A percentile compares a stretch with the other conserved stretches of the same genome.
These are phyloP conservation scores for Teratosphaeria viscida DNA, from an alignment of 2,329 filamentous ascomycete genomes.

Conservation along the genomic window DNA sequence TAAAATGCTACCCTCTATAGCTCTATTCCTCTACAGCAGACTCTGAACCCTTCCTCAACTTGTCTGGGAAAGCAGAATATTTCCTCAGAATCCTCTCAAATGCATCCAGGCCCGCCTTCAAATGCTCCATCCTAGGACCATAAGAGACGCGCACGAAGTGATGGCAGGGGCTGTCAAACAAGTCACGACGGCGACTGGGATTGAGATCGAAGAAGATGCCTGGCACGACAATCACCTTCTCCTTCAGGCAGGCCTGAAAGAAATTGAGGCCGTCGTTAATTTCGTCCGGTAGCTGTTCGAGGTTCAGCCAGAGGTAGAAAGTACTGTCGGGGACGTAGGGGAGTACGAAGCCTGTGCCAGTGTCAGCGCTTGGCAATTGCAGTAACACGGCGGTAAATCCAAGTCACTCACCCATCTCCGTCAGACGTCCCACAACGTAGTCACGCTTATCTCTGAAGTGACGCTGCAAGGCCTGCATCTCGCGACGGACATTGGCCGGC, in stretches of 20 bases:
- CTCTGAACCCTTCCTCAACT: not conserved
- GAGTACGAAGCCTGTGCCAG: constrained; percentile 51
- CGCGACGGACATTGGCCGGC: constrained; percentile 63
- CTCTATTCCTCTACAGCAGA: not conserved
- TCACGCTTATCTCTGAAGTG: constrained; percentile 94
- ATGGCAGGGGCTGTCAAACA: constrained; percentile 92
- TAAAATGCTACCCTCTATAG: not conserved
- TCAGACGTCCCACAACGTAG: constrained; percentile 70
- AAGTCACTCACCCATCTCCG: constrained; percentile 55
- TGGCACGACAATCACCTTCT: constrained; percentile 93
- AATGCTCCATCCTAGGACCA: constrained; percentile 67
- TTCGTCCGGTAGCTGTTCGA: constrained; percentile 56
- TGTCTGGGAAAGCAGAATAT: constrained; percentile 29
- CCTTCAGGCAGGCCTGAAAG: constrained; percentile 84
- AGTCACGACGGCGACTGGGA: constrained; percentile 73
- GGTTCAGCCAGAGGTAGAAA: constrained; percentile 78
- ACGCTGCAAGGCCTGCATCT: constrained; percentile 80
- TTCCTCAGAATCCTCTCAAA: constrained; percentile 74
- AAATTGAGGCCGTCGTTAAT: constrained; percentile 94
- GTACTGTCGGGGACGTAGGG: constrained; percentile 74
- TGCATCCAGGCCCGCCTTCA: constrained; percentile 70
- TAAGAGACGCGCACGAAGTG: constrained; percentile 79
- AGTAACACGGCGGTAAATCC: not conserved
- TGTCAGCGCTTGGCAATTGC: not conserved
- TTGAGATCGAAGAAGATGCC: constrained; percentile 98